phyloP scores from a whole-genome alignment of 2,329 filamentous ascomycete species.

The Dendrostoma leiphaemia region DNA sequence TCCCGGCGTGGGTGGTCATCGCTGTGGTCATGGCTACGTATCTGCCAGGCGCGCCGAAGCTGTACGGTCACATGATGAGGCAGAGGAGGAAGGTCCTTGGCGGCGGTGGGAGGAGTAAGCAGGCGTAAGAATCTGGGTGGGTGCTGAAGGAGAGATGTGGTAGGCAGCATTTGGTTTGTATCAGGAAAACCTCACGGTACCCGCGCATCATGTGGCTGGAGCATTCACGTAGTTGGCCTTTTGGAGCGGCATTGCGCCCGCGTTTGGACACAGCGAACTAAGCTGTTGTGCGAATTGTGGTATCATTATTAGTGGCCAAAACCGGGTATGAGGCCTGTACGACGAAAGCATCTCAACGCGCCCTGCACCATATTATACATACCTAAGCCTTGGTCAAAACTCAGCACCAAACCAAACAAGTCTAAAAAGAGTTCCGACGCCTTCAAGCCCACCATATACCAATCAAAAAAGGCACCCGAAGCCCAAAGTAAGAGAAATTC shows the following conservation, averaged over 20 bases:
- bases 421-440: no score
- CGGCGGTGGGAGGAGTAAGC: slow-evolving; percentile 46
- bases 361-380: background rate
- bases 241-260: slow-evolving; percentile 8
- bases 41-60: slow-evolving; percentile 64
- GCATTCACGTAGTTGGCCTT: no score
- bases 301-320: slow-evolving; percentile 4
- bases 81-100: slow-evolving; percentile 80
- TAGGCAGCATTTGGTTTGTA: no score
- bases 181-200: no score
- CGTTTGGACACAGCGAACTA: background rate
- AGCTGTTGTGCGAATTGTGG: background rate
- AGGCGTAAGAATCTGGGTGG: no score
- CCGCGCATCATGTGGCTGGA: no score
- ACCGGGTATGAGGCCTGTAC: slow-evolving; percentile 13
- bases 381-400: slow-evolving; percentile 5
- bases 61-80: slow-evolving; percentile 93
- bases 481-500: no score
- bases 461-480: no score
- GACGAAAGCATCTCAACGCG: background rate
- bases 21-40: slow-evolving; percentile 20
- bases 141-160: no score
- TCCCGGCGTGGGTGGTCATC: slow-evolving; percentile 18
- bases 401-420: background rate
- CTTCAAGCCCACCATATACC: no score